Base-by-base conservation (phyloP, 192 early-diverging fungal genomes). In the Phlyctochytrium bullatum region DNA sequence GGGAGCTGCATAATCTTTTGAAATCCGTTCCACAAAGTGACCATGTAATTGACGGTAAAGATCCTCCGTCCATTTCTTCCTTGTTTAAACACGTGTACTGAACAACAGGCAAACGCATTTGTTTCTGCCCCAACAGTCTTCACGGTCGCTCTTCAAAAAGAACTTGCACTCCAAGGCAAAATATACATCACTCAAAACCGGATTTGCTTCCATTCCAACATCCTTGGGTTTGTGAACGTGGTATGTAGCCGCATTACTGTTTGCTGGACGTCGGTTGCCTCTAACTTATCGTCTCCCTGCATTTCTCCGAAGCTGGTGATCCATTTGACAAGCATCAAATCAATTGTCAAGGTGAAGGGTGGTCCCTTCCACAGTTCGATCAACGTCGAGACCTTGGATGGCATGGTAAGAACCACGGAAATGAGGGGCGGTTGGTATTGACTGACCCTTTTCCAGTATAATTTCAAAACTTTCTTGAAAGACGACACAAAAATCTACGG, bases 171-270 rank as follows among this genome's bases (percentile, higher is more conserved):
- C 17, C 81, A 76, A 25, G 87, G 87, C 0, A 73, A 69, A 33
- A 64, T 79, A 36, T 89, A 80, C 61, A 28, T 89, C 4, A 88
- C 86, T 0, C 88, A 89, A 64, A 73, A 79, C 34, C 76, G 75
- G n/a, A 52, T 89, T 4, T 89, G 87, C 64, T 89, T 89, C 53
- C 81, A 88, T 64, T 88, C 83, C 35, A 82, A 69, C 35, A 77
- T 88, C 34, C 78, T 89, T 69, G 81, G 83, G 0, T 84, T 86
- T 61, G 70, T 89, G n/a, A 85, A 75, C 36, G 78, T 80, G 28
- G 79, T 88, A 40, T 76, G 74, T 23, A 67, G 79, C 24, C 40
- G n/a, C n/a, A n/a, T n/a, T n/a, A n/a, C n/a, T n/a, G n/a, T n/a
- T n/a, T n/a, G n/a, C n/a, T n/a, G n/a, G n/a, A n/a, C n/a, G n/a